Percentiles rank a stretch among this genome's conserved stretches.
These are phyloP conservation scores for Aspergillus persii DNA, from an alignment of 2,329 filamentous ascomycete species.

Conservation along the genomic window DNA sequence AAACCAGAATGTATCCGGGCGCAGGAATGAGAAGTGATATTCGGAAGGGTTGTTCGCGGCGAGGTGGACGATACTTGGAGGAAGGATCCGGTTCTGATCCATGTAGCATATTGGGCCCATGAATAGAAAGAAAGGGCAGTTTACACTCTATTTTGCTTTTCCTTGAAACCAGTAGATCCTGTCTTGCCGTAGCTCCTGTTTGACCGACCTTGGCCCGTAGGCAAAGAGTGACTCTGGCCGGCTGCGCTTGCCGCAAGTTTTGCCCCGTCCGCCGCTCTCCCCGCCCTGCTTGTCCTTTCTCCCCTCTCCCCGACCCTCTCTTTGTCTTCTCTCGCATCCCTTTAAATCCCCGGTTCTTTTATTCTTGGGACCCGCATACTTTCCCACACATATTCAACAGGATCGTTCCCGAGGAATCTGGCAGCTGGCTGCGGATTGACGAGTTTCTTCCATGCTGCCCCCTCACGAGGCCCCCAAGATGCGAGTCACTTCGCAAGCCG, in stretches of 20 bases:
- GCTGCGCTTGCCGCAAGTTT: slow-evolving; percentile 16
- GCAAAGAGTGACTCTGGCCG: background rate
- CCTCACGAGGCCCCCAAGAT: slow-evolving; percentile 33
- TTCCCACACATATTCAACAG: background rate
- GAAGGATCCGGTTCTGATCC: slow-evolving; percentile 32
- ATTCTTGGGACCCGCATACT: background rate
- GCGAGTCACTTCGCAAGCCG: slow-evolving; percentile 36
- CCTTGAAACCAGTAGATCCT: background rate
- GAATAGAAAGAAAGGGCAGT: slow-evolving; percentile 30
- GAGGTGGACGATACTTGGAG: slow-evolving; percentile 22
- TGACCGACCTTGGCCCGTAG: background rate
- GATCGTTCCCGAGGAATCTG: slow-evolving; percentile 15
- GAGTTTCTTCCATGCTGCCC: slow-evolving; percentile 30
- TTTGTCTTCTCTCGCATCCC: slow-evolving; percentile 2
- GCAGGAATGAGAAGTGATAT: slow-evolving; percentile 3
- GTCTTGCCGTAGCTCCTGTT: background rate
- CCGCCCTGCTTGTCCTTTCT: slow-evolving; percentile 18
- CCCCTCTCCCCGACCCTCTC: slow-evolving; percentile 8
- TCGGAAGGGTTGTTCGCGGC: slow-evolving; percentile 11
- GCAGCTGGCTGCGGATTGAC: slow-evolving; percentile 27
- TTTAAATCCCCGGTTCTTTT: slow-evolving; percentile 1
- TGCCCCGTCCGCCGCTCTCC: slow-evolving; percentile 21
- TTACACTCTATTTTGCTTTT: slow-evolving; percentile 6
- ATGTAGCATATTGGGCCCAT: slow-evolving; percentile 38
- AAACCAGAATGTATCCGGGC: slow-evolving; percentile 15